Base-by-base conservation (phyloP, 148 eudicot genomes). In the Persicaria tinctoria region DNA sequence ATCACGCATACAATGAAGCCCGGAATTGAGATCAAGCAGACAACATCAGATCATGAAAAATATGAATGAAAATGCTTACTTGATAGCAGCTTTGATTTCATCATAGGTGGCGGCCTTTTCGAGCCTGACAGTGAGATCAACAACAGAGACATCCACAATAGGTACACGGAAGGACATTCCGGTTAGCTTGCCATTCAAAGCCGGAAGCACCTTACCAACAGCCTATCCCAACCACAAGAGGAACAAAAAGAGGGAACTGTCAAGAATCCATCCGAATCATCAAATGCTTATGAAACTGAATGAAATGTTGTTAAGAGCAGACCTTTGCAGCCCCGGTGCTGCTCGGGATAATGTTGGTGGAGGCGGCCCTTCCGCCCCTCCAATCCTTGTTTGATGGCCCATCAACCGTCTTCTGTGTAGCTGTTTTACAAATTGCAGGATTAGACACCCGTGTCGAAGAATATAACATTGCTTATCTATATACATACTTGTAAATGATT, bases 141-240 rank as follows among this genome's bases (percentile, higher is more conserved):
- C 88, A 44, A 88, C 92, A 2, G 89, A 88, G 46, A 88, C 89
- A 78, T 88, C 88, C 41, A 79, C 84, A 75, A 85, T 85, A 17
- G 92, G 92, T 17, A 86, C 92, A 75, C 90, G 88, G 84, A 89
- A 87, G 47, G 88, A 80, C 92, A 89, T 89, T 57, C 90, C 90
- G 47, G 92, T 89, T 45, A 89, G 82, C 77, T 89, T 89, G 38
- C 92, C 92, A 76, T 86, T 89, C 12, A 89, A 75, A 5, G 84
- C 62, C 2, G 92, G 90, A 16, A 89, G 82, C 18, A 89, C 90
- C 80, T 89, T 89, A 4, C 88, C 87, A 45, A 87, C 92, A 79
- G 87, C 90, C 90, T 89, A 48, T 9, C 32, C 57, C 78, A 81
- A 45, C 6, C 6, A 59, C 6, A 38, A 60, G 6, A 76, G 93